A percentile compares a stretch with the other conserved stretches of the same genome.
Conservation (phyloP, 257 asterid genomes). For the Cruciata laevipes region DNA sequence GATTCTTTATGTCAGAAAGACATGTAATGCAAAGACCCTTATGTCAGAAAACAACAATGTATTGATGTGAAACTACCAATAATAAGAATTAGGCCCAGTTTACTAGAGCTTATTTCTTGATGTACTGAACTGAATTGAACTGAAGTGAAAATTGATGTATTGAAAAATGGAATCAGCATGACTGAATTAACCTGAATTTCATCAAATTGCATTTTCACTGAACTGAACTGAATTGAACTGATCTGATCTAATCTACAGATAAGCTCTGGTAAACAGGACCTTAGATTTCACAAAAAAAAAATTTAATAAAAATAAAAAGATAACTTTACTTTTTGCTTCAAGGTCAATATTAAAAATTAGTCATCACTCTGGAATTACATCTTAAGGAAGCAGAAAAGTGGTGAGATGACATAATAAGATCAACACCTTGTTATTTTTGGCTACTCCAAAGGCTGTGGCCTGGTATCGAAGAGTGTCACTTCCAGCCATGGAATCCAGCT, state of each 20-base stretch:
- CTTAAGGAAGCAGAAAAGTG: not conserved
- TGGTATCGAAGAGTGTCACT: conserved; percentile 98
- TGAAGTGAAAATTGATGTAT: no score
- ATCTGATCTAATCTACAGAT: no score
- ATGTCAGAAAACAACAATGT: no score
- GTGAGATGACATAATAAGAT: not conserved
- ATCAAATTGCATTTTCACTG: no score
- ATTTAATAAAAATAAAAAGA: not conserved
- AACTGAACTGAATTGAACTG: no score
- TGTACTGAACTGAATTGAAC: no score
- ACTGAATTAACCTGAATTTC: no score
- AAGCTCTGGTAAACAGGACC: no score
- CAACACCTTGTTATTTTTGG: conserved; percentile 84
- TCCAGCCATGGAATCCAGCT: conserved; percentile 98
- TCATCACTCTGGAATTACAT: not conserved
- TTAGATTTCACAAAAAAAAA: no score
- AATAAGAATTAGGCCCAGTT: not conserved
- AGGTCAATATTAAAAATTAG: not conserved
- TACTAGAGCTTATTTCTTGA: no score
- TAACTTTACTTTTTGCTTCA: not conserved
- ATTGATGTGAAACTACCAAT: not conserved
- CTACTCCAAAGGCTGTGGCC: conserved; percentile 90
- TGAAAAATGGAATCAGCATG: no score
- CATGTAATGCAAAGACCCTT: not conserved
- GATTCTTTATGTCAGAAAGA: not conserved